Evolutionary conservation across 352 stramenopile genomes (phyloP).

Genomic region (Plasmopara muralis): DNA sequence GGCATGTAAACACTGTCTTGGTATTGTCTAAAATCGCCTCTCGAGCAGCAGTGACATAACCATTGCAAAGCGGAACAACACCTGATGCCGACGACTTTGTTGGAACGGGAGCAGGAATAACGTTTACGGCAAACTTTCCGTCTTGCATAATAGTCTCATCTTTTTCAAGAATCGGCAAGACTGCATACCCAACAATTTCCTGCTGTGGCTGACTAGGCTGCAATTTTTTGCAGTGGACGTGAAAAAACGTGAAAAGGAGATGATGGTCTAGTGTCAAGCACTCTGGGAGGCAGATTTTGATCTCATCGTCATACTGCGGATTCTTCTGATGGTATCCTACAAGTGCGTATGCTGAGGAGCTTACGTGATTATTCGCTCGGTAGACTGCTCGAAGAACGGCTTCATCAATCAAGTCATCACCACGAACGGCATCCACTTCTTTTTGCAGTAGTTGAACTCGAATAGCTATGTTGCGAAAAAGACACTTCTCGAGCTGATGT

Average conservation of each 20-base stretch:
- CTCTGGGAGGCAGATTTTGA: slow-evolving; percentile 64
- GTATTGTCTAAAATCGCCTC: slow-evolving; percentile 24
- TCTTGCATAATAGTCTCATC: slow-evolving; percentile 52
- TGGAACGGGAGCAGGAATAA: slow-evolving; percentile 24
- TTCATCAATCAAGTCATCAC: slow-evolving; percentile 26
- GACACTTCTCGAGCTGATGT: slow-evolving; percentile 55
- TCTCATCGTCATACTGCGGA: slow-evolving; percentile 65
- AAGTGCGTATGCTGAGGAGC: slow-evolving; percentile 26
- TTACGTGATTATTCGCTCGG: slow-evolving; percentile 21
- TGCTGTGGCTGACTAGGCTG: slow-evolving; percentile 48
- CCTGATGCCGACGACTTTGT: slow-evolving; percentile 12
- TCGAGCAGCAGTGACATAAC: slow-evolving; percentile 35
- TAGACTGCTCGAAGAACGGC: slow-evolving; percentile 39
- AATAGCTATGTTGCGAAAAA: slow-evolving; percentile 59
- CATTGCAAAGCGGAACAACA: slow-evolving; percentile 33
- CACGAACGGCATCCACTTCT: slow-evolving; percentile 42
- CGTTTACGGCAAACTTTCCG: slow-evolving; percentile 30
- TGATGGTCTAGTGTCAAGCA: slow-evolving; percentile 42
- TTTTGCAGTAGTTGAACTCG: slow-evolving; percentile 53
- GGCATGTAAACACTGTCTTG: slow-evolving; percentile 39
- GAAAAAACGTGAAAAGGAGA: slow-evolving; percentile 69
- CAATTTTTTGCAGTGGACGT: slow-evolving; percentile 80
- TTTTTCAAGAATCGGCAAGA: slow-evolving; percentile 39
- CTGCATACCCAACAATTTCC: slow-evolving; percentile 54
- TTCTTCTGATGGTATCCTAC: slow-evolving; percentile 80